phyloP scores from a whole-genome alignment of 1,139 yeast genomes.

The Candida sp. region DNA sequence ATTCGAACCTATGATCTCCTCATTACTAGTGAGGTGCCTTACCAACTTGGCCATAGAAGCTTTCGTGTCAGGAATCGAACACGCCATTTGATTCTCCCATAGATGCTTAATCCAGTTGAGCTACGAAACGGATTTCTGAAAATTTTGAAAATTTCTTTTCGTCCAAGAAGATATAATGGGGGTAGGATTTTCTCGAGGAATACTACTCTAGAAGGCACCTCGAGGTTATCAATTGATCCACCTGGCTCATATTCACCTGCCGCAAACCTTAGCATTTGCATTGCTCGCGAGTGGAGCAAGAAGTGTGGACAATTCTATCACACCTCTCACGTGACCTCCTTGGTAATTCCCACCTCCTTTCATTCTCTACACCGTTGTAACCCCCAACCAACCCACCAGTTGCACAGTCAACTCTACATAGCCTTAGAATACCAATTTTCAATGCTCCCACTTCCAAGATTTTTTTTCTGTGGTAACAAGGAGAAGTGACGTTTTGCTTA shows the following conservation, averaged over 20 bases:
- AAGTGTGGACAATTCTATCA: no score
- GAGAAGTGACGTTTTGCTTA: not conserved
- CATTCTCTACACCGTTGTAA: no score
- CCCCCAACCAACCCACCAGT: not conserved
- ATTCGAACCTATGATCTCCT: conserved; percentile 90
- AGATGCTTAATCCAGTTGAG: not conserved
- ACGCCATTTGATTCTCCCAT: not conserved
- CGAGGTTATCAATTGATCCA: no score
- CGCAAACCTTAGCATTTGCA: no score
- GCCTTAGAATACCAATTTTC: not conserved
- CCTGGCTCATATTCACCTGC: no score
- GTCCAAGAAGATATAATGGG: no score
- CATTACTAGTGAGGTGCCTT: conserved; percentile 94
- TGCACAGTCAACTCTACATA: not conserved
- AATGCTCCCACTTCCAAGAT: not conserved
- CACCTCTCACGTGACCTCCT: no score
- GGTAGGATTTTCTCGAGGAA: no score
- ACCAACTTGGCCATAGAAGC: conserved; percentile 55
- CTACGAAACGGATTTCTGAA: not conserved
- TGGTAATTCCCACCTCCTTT: no score
- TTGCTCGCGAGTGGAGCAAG: no score
- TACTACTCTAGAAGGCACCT: no score
- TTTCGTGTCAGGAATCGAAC: not conserved
- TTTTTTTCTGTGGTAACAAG: not conserved
- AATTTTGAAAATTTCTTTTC: not conserved